Evolutionary conservation across 176 grass and related monocot species (phyloP), one percentile per base, ranked within the genome.

Genomic region (Bolboschoenus planiculmis): DNA sequence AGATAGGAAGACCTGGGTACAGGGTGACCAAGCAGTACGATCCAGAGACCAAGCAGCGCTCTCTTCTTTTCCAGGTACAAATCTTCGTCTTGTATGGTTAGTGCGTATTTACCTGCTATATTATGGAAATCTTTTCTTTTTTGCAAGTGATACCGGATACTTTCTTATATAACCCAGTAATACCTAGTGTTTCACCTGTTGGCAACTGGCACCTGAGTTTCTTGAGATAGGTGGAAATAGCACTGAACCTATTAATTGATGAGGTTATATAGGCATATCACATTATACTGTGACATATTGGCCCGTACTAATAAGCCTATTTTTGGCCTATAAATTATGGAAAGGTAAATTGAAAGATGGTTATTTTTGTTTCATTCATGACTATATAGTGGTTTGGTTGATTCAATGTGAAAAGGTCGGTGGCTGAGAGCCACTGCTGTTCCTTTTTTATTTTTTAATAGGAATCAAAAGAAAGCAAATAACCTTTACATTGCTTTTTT

Each of bases 1-100:
- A 99, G 83, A 99, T 99, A 79, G 96, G 96, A 5, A 91, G 91
- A 78, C 96, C 96, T 10, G 92, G 96, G 1, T 99, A 99, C 85
- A 88, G 43, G 56, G 92, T 99, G 62, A 99, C 92, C 16, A 95
- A 99, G 83, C 96, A 99, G 81, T 99, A 88, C 80, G 96, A 99
- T 89, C 87, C 86, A 13, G 87, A 95, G 16, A 93, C 84, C 2
- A 95, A 95, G 84, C 96, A 99, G 23, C 85, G 93, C 27, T 93
- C 96, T 2, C 91, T 99, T 85, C 91, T 99, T 61, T 99, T 95
- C 70, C 90, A 99, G 92, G 96, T 98, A 67, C 42, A 5, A 48
- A 73, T 73, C 13, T 27, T 75, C 13, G 33, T 66, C 2, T 20
- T 37, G 15, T 66, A 36, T 4, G 2, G n/a, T 14, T 66, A 66